These are phyloP conservation scores for Gossypium mustelinum DNA, from an alignment of 345 rosid genomes.

Conservation along the genomic window DNA sequence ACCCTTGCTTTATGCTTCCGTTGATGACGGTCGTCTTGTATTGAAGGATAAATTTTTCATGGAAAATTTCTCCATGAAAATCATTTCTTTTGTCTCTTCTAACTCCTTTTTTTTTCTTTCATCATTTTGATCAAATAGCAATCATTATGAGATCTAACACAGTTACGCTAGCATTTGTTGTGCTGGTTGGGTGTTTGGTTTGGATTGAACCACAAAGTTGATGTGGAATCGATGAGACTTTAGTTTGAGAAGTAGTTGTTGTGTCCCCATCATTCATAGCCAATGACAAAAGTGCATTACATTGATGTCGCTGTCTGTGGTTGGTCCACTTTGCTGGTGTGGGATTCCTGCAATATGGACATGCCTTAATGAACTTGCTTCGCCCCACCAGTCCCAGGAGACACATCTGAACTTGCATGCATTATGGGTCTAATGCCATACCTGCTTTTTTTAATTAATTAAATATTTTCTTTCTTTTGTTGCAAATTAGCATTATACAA, in stretches of 20 bases:
- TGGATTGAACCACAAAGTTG: slow-evolving; percentile 26
- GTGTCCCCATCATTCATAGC: slow-evolving; percentile 39
- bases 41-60: not conserved
- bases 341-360: slow-evolving; percentile 24
- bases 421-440: not conserved
- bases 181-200: slow-evolving; percentile 27
- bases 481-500: not conserved
- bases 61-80: slow-evolving; percentile 10
- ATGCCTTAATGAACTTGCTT: slow-evolving; percentile 19
- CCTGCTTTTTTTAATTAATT: not conserved
- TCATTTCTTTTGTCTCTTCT: not conserved
- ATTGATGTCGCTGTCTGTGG: slow-evolving; percentile 20
- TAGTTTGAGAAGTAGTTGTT: slow-evolving; percentile 40
- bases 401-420: not conserved
- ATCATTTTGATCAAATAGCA: not conserved
- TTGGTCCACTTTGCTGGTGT: slow-evolving; percentile 20
- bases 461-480: not conserved
- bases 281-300: slow-evolving; percentile 24
- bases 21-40: not conserved
- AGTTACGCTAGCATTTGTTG: slow-evolving; percentile 8
- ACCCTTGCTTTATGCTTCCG: not conserved
- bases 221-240: slow-evolving; percentile 36
- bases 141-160: slow-evolving; percentile 19
- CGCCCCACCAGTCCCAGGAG: slow-evolving; percentile 10
- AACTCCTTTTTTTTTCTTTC: not conserved